A percentile compares a stretch with the other conserved stretches of the same genome.
phyloP scores from a whole-genome alignment of 2,329 filamentous ascomycete genomes.

The Dendrostoma leiphaemia region DNA sequence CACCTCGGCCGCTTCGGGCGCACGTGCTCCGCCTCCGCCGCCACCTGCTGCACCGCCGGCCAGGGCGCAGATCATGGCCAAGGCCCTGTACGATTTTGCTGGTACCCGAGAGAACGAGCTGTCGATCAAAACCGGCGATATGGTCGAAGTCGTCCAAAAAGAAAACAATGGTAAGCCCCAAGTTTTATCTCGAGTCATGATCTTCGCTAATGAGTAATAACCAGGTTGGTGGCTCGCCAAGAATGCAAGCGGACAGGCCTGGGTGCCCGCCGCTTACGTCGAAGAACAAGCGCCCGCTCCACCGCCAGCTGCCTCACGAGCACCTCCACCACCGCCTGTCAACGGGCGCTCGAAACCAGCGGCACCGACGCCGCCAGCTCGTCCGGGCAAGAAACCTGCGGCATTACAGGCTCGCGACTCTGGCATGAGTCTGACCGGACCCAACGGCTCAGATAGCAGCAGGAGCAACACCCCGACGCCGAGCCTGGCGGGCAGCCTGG shows the following conservation, averaged over 20 bases:
- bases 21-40: constrained; percentile 61
- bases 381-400: constrained; percentile 74
- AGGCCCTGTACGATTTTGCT: constrained; percentile 88
- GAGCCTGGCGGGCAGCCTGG: constrained; percentile 70
- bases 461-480: constrained; percentile 70
- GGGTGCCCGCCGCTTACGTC: constrained; percentile 92
- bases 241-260: constrained; percentile 71
- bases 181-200: too few species aligned
- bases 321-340: constrained; percentile 62
- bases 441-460: constrained; percentile 57
- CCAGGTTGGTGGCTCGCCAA: constrained; percentile 96
- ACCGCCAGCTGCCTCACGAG: constrained; percentile 56
- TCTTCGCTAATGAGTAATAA: constrained; percentile 25
- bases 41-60: constrained; percentile 65
- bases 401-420: constrained; percentile 71
- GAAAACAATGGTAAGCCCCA: constrained; percentile 93
- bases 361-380: constrained; percentile 72
- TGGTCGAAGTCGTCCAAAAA: constrained; percentile 89
- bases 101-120: constrained; percentile 85
- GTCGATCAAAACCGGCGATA: constrained; percentile 72
- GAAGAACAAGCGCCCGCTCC: constrained; percentile 69
- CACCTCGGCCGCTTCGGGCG: constrained; percentile 49
- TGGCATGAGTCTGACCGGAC: constrained; percentile 58
- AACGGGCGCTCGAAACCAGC: constrained; percentile 61
- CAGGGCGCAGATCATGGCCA: constrained; percentile 73